A percentile compares a stretch with the other conserved stretches of the same genome.
Evolutionary conservation across 768 basidiomycete species (phyloP).

Genomic region (Hygrophorus pudorinus): DNA sequence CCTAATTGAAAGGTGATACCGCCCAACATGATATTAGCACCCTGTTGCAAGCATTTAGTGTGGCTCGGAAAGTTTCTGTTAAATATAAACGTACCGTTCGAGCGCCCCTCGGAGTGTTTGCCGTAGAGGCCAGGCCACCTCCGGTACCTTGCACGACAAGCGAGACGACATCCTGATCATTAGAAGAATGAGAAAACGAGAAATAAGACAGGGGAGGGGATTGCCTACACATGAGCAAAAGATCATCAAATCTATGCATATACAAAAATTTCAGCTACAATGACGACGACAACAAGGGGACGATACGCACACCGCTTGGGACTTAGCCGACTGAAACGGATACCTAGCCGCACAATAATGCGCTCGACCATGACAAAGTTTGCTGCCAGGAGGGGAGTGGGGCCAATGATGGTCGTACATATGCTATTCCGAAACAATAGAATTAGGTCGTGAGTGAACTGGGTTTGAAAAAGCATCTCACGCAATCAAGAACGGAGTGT

Average conservation of each 20-base stretch:
- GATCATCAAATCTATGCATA: slow-evolving; percentile 27
- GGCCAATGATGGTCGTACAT: slow-evolving; percentile 38
- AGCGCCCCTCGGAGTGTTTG: slow-evolving; percentile 6
- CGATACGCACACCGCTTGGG: slow-evolving; percentile 31
- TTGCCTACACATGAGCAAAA: slow-evolving; percentile 27
- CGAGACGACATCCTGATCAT: slow-evolving; percentile 33
- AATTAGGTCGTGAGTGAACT: background rate
- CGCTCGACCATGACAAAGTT: slow-evolving; percentile 49
- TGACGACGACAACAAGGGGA: background rate
- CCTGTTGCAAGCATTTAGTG: slow-evolving; percentile 16
- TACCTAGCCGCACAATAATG: slow-evolving; percentile 34
- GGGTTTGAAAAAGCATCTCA: slow-evolving; percentile 11
- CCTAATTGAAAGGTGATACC: slow-evolving; percentile 42
- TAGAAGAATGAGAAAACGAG: background rate
- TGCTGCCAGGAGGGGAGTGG: slow-evolving; percentile 47
- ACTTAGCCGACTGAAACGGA: slow-evolving; percentile 34
- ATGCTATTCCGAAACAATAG: slow-evolving; percentile 27
- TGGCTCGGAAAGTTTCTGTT: slow-evolving; percentile 1
- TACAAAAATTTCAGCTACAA: background rate
- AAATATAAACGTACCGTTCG: background rate
- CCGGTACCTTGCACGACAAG: slow-evolving; percentile 48
- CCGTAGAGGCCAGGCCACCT: slow-evolving; percentile 36
- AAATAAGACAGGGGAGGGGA: background rate
- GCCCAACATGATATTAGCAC: slow-evolving; percentile 40
- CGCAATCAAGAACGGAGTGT: slow-evolving; percentile 35